Percentiles rank a stretch among this genome's conserved stretches.
Conservation (phyloP, 495 filamentous ascomycete species). For the Lophiostoma macrostomum region DNA sequence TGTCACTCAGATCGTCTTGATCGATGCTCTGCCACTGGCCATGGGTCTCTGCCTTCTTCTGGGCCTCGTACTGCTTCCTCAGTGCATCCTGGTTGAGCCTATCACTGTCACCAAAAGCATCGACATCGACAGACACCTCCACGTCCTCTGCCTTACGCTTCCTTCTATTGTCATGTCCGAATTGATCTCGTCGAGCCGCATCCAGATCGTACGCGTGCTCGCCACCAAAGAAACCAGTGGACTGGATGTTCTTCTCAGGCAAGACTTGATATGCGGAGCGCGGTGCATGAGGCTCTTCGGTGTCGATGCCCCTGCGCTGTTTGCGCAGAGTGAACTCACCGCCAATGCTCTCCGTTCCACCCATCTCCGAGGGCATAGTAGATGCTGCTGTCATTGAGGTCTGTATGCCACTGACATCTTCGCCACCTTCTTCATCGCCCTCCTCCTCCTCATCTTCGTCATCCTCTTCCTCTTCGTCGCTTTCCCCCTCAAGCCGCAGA, state of each 20-base stretch:
- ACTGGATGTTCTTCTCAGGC: constrained; percentile 76
- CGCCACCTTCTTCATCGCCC: constrained; percentile 48
- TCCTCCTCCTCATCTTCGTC: constrained; percentile 57
- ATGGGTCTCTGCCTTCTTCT: constrained; percentile 64
- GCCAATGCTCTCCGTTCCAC: constrained; percentile 66
- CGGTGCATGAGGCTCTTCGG: constrained; percentile 70
- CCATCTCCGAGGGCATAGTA: constrained; percentile 72
- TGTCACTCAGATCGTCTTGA: constrained; percentile 91
- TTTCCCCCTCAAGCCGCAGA: constrained; percentile 81
- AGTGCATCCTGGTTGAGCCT: constrained; percentile 67
- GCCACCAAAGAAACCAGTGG: constrained; percentile 92
- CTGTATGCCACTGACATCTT: constrained; percentile 55
- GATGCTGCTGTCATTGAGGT: constrained; percentile 58
- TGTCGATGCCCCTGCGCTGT: constrained; percentile 78
- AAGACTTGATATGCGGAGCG: constrained; percentile 84
- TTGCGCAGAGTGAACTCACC: constrained; percentile 93
- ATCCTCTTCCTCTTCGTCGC: constrained; percentile 68
- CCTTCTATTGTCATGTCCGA: constrained; percentile 72
- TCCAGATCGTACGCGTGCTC: constrained; percentile 86
- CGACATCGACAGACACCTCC: constrained; percentile 84
- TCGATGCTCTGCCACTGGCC: constrained; percentile 63
- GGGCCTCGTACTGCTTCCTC: constrained; percentile 71
- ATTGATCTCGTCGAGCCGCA: constrained; percentile 53
- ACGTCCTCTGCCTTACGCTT: constrained; percentile 95
- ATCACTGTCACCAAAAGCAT: constrained; percentile 66